Evolutionary conservation across 2,329 filamentous ascomycete genomes (phyloP).

Genomic region (Pestalotiopsis sp.): DNA sequence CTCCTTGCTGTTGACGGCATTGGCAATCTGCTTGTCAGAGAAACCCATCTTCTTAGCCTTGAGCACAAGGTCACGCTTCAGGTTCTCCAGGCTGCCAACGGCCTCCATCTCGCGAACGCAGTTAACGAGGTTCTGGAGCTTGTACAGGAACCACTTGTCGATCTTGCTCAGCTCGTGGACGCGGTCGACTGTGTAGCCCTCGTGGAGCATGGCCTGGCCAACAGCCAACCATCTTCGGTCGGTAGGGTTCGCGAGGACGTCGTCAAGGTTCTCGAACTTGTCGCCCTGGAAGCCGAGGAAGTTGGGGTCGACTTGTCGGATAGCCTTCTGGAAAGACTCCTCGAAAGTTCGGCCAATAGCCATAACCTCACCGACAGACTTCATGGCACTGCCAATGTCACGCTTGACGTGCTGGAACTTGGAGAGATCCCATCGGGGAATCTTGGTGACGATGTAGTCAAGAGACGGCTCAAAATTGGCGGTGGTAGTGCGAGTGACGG

Average conservation of each 20-base stretch:
- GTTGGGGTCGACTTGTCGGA: constrained; percentile 91
- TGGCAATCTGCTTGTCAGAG: constrained; percentile 92
- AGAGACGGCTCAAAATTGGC: constrained; percentile 98
- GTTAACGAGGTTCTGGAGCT: constrained; percentile 95
- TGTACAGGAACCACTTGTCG: constrained; percentile 99
- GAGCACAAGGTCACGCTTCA: constrained; percentile 86
- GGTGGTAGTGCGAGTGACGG: constrained; percentile 97
- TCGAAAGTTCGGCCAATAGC: constrained; percentile 98
- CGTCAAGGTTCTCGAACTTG: constrained; percentile 90
- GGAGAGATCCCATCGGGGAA: constrained; percentile 95
- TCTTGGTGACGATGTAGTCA: constrained; percentile 98
- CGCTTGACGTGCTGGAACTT: constrained; percentile 99
- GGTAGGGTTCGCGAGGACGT: constrained; percentile 86
- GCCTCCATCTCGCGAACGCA: constrained; percentile 84
- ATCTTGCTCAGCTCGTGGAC: constrained; percentile 97
- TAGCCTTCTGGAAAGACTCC: constrained; percentile 98
- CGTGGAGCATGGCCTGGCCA: constrained; percentile 96
- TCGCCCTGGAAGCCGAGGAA: constrained; percentile 94
- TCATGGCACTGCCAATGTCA: constrained; percentile 97
- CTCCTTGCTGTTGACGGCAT: constrained; percentile 82
- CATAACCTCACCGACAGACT: constrained; percentile 99
- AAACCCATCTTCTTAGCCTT: constrained; percentile 98
- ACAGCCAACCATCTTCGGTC: constrained; percentile 97
- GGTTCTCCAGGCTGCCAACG: constrained; percentile 76
- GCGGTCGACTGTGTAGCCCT: constrained; percentile 89